phyloP scores from a whole-genome alignment of 2,329 filamentous ascomycete species.

The Coniochaeta sp. region DNA sequence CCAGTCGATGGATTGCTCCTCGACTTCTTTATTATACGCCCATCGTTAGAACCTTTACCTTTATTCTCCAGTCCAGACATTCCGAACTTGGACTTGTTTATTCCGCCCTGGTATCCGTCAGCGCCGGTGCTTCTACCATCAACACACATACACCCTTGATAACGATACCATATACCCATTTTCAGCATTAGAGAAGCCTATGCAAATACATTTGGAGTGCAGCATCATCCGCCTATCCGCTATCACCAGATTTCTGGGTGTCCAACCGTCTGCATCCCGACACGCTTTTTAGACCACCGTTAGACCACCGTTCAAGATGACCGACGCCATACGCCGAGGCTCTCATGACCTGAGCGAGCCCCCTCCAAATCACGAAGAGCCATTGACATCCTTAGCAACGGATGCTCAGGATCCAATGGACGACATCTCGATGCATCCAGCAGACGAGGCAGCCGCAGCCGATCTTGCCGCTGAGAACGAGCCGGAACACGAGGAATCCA shows the following conservation, averaged over 20 bases:
- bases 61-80: neutral
- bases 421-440: neutral
- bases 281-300: neutral
- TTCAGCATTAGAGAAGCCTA: neutral
- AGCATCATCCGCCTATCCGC: neutral
- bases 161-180: neutral
- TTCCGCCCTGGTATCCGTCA: neutral
- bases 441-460: slow-evolving; percentile 15
- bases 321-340: slow-evolving; percentile 18
- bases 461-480: slow-evolving; percentile 20
- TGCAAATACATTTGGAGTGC: neutral
- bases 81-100: slow-evolving; percentile 16
- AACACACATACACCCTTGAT: neutral
- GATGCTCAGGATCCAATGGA: slow-evolving; percentile 11
- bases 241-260: neutral
- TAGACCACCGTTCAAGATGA: neutral
- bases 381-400: slow-evolving; percentile 15
- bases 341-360: slow-evolving; percentile 21
- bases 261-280: neutral
- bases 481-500: slow-evolving; percentile 12
- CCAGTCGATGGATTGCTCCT: neutral
- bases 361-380: slow-evolving; percentile 21
- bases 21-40: neutral
- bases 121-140: neutral
- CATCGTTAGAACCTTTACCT: neutral